Evolutionary conservation across 495 filamentous ascomycete species (phyloP).

Genomic region (Trichoderma virens): DNA sequence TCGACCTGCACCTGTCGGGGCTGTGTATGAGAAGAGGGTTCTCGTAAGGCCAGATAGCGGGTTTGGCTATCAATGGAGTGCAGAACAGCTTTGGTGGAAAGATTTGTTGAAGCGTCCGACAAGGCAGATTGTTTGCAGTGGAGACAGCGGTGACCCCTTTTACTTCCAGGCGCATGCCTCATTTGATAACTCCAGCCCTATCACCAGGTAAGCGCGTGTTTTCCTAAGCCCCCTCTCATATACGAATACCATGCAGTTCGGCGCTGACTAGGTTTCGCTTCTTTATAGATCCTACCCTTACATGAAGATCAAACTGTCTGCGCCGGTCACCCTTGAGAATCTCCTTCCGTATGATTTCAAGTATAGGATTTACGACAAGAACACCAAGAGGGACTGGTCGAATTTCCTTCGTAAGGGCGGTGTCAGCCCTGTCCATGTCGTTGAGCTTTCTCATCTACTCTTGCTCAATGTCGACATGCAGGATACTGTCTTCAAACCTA

Average conservation of each 20-base stretch:
- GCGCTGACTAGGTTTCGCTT: conserved; percentile 21
- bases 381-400: conserved; percentile 96
- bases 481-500: conserved; percentile 87
- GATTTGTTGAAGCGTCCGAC: conserved; percentile 79
- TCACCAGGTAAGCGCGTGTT: conserved; percentile 49
- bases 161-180: conserved; percentile 91
- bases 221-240: neutral
- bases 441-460: conserved; percentile 88
- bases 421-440: conserved; percentile 92
- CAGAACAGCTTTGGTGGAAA: conserved; percentile 82
- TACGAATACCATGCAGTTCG: neutral
- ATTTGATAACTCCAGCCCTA: conserved; percentile 71
- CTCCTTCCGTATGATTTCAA: conserved; percentile 97
- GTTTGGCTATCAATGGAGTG: conserved; percentile 93
- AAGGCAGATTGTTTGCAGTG: conserved; percentile 75
- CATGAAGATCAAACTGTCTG: conserved; percentile 84
- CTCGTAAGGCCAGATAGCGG: conserved; percentile 92
- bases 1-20: conserved; percentile 85
- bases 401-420: conserved; percentile 96
- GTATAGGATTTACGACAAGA: conserved; percentile 96
- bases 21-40: conserved; percentile 81
- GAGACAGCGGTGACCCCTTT: conserved; percentile 79
- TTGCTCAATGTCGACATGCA: conserved; percentile 91
- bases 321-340: conserved; percentile 90
- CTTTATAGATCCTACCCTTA: conserved; percentile 69